A percentile compares a stretch with the other conserved stretches of the same genome.
Evolutionary conservation across 768 basidiomycete species (phyloP).

Genomic region (Amanita subjunquillea): DNA sequence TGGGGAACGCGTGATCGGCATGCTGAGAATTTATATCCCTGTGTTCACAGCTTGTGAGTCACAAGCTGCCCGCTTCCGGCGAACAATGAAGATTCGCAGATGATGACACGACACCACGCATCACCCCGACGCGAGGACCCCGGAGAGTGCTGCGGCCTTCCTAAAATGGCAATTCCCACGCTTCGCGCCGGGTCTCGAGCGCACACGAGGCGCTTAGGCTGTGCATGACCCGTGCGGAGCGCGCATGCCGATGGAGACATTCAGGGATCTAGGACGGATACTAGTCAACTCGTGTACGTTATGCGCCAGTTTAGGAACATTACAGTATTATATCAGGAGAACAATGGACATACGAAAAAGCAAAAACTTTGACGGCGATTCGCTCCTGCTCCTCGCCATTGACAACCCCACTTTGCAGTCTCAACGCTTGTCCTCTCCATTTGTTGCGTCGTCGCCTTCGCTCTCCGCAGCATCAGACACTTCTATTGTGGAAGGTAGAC

Average conservation of each 20-base stretch:
- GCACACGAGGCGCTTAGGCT: slow-evolving; percentile 3
- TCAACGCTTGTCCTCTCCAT: slow-evolving; percentile 8
- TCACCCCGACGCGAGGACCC: slow-evolving; percentile 1
- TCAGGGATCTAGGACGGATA: neutral
- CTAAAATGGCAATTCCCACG: slow-evolving; percentile 1
- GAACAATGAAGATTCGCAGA: slow-evolving; percentile 22
- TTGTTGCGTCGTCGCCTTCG: slow-evolving; percentile 12
- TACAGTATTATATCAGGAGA: slow-evolving; percentile 6
- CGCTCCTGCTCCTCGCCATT: neutral
- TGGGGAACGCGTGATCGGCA: neutral
- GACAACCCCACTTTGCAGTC: neutral
- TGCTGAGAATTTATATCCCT: neutral
- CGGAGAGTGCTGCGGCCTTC: neutral
- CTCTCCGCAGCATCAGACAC: slow-evolving; percentile 17
- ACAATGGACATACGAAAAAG: slow-evolving; percentile 1
- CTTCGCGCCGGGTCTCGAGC: neutral
- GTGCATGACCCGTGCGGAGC: neutral
- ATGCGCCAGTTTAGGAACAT: slow-evolving; percentile 1
- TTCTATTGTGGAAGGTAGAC: slow-evolving; percentile 22
- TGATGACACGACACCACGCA: neutral
- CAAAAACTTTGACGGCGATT: neutral
- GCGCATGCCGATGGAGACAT: neutral
- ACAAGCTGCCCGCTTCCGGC: slow-evolving; percentile 13
- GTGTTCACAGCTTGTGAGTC: slow-evolving; percentile 1
- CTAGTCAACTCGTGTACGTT: slow-evolving; percentile 7